phyloP scores from a whole-genome alignment of 495 filamentous ascomycete genomes.

The Xylaria venustula region DNA sequence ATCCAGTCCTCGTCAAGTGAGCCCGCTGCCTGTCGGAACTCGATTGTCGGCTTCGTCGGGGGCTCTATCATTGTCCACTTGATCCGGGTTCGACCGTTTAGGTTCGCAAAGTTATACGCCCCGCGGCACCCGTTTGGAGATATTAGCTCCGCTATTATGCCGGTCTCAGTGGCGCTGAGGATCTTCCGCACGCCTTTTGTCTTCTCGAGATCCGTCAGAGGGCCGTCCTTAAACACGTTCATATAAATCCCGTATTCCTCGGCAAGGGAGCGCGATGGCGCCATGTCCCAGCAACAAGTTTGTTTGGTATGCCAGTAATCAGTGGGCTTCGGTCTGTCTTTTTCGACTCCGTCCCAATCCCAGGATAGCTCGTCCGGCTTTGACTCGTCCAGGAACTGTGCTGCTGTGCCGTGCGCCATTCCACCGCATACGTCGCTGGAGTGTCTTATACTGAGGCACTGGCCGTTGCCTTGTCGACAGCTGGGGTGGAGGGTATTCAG shows the following conservation, averaged over 20 bases:
- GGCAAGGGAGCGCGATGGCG: neutral
- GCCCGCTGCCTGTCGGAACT: neutral
- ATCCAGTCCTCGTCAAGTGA: neutral
- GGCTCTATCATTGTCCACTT: too few relatives aligned
- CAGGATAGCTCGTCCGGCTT: neutral
- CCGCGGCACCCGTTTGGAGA: neutral
- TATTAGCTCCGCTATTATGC: neutral
- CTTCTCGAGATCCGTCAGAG: neutral
- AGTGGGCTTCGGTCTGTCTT: neutral
- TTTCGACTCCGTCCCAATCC: neutral
- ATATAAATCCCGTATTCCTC: neutral
- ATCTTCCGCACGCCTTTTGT: neutral
- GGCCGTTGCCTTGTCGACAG: neutral
- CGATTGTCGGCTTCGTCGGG: neutral
- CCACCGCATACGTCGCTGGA: neutral
- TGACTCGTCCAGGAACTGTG: too few relatives aligned
- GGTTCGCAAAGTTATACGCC: conserved; percentile 3
- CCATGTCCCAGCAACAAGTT: neutral
- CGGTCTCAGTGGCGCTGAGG: neutral
- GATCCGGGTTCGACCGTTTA: neutral
- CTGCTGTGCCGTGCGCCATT: too few relatives aligned
- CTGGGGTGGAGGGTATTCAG: neutral
- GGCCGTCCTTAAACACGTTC: neutral
- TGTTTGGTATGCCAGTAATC: neutral
- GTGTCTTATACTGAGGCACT: neutral